These are phyloP conservation scores for Aechmea fasciata DNA, from an alignment of 176 grass and related monocot species.

Conservation along the genomic window DNA sequence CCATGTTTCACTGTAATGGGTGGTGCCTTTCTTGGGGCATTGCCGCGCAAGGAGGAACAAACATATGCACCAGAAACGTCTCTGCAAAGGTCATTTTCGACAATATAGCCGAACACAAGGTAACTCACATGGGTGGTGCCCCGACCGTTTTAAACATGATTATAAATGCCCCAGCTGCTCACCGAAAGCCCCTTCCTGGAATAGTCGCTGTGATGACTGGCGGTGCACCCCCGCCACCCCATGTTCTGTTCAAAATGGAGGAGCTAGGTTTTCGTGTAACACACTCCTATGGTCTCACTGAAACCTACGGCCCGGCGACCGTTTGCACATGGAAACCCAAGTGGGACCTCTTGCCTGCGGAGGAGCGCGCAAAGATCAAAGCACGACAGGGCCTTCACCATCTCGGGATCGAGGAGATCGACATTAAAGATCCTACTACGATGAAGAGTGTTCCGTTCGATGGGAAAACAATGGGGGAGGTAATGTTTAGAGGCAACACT, in stretches of 20 bases:
- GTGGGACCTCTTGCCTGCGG: conserved; percentile 55
- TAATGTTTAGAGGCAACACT: conserved; percentile 80
- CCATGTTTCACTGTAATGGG: conserved; percentile 92
- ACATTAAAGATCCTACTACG: conserved; percentile 66
- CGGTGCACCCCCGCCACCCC: conserved; percentile 50
- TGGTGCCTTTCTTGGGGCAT: conserved; percentile 72
- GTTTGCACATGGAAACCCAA: conserved; percentile 67
- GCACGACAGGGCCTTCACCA: conserved; percentile 69
- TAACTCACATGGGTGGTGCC: conserved; percentile 67
- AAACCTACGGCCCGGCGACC: conserved; percentile 68
- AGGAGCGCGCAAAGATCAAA: conserved; percentile 57
- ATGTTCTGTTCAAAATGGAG: conserved; percentile 60
- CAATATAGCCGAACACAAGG: conserved; percentile 20
- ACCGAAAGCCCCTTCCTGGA: conserved; percentile 19
- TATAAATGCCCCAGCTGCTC: conserved; percentile 31
- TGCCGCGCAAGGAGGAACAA: conserved; percentile 65
- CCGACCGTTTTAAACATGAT: conserved; percentile 73
- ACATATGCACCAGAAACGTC: conserved; percentile 51
- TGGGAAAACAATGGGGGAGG: conserved; percentile 62
- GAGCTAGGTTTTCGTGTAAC: conserved; percentile 48
- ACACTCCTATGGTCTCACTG: conserved; percentile 78
- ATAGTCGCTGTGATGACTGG: conserved; percentile 45
- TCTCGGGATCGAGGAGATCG: conserved; percentile 47
- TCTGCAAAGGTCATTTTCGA: conserved; percentile 40
- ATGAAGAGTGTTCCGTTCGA: conserved; percentile 58